These are phyloP conservation scores for Colletotrichum falcatum DNA, from an alignment of 2,329 filamentous ascomycete species.

Conservation along the genomic window DNA sequence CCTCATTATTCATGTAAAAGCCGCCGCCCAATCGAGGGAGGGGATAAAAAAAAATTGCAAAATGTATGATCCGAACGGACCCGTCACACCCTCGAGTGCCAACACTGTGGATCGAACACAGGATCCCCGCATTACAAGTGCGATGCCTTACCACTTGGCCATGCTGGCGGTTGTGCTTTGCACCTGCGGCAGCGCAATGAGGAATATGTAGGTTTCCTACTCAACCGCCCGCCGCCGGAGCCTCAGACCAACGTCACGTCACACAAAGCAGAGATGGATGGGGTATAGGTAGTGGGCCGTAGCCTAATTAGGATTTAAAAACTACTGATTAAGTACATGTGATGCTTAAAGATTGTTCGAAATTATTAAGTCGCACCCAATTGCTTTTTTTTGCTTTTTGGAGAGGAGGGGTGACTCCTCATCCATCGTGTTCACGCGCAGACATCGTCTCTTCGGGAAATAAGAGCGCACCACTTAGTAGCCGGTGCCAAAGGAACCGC, in stretches of 20 bases:
- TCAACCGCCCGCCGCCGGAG: neutral
- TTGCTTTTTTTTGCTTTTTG: conserved; percentile 1
- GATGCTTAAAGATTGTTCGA: conserved; percentile 9
- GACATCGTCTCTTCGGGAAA: neutral
- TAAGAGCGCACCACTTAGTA: conserved; percentile 33
- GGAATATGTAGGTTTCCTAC: neutral
- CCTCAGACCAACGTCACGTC: neutral
- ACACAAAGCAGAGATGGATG: neutral
- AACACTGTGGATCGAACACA: conserved; percentile 50
- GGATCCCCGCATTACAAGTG: conserved; percentile 52
- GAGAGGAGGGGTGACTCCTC: conserved; percentile 11
- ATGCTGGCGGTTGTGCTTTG: conserved; percentile 44
- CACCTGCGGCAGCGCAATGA: neutral
- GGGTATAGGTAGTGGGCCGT: neutral
- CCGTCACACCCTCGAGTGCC: conserved; percentile 34
- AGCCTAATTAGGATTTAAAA: neutral
- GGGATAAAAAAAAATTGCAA: neutral
- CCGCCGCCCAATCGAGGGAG: neutral
- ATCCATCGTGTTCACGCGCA: conserved; percentile 6
- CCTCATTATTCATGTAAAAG: too few relatives aligned
- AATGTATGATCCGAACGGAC: fast-evolving
- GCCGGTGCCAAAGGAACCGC: conserved; percentile 50
- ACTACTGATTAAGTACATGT: conserved; percentile 33
- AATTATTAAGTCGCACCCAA: conserved; percentile 17
- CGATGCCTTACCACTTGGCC: conserved; percentile 52